These are phyloP conservation scores for Ochetophila trinervis DNA, from an alignment of 306 rosid species.

Conservation along the genomic window DNA sequence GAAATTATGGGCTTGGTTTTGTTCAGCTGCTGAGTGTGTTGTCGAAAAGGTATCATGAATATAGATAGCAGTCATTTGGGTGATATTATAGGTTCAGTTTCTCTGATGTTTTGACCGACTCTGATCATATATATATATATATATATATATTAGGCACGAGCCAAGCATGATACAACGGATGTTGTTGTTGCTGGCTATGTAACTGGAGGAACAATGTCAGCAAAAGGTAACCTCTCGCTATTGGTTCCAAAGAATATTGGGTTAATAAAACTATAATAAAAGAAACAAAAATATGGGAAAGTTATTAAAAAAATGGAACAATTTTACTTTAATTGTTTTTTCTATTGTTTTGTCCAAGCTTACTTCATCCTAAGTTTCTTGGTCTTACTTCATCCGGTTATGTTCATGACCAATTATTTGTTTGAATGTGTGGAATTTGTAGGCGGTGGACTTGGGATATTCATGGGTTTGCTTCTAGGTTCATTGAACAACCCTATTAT, in stretches of 20 bases:
- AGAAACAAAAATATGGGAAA: too few relatives aligned
- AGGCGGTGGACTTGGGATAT: slow-evolving; percentile 93
- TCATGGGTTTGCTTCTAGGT: slow-evolving; percentile 88
- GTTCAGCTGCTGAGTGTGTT: slow-evolving; percentile 94
- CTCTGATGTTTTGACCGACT: slow-evolving; percentile 13
- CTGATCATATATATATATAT: too few relatives aligned
- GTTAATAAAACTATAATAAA: too few relatives aligned
- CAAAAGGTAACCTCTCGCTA: slow-evolving; percentile 77
- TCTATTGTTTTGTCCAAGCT: too few relatives aligned
- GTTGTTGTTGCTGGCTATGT: slow-evolving; percentile 84
- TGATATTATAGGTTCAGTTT: slow-evolving; percentile 18
- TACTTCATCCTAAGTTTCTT: too few relatives aligned
- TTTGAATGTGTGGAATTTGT: slow-evolving; percentile 26
- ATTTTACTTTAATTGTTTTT: too few relatives aligned
- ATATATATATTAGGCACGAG: slow-evolving; percentile 74
- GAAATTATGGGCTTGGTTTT: slow-evolving; percentile 87
- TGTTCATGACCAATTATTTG: slow-evolving; percentile 5
- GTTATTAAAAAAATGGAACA: too few relatives aligned
- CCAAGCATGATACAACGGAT: slow-evolving; percentile 79
- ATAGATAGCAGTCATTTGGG: not conserved
- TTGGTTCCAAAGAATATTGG: too few relatives aligned
- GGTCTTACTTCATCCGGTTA: too few relatives aligned
- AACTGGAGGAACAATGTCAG: slow-evolving; percentile 87
- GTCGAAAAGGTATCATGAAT: slow-evolving; percentile 66
- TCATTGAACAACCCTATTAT: slow-evolving; percentile 67